Conservation (phyloP, 345 rosid genomes). For the Rhodamnia rubescens region DNA sequence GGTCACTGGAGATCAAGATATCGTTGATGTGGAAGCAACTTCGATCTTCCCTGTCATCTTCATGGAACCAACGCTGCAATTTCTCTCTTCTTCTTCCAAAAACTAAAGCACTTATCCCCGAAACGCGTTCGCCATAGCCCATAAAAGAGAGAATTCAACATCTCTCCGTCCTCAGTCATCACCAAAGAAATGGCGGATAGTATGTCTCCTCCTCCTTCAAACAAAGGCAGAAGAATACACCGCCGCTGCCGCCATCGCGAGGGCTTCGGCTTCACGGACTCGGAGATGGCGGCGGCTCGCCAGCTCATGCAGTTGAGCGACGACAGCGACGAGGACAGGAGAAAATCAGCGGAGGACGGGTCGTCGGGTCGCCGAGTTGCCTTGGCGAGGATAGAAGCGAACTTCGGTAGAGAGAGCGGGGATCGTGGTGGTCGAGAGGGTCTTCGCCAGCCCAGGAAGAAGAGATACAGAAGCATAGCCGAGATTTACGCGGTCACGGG, state of each 20-base stretch:
- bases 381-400: slow-evolving; percentile 21
- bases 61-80: slow-evolving; percentile 14
- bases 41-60: slow-evolving; percentile 6
- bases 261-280: neutral
- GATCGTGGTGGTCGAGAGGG: slow-evolving; percentile 1
- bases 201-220: neutral
- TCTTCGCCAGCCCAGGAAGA: slow-evolving; percentile 7
- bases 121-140: slow-evolving; percentile 3
- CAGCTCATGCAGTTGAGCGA: slow-evolving; percentile 34
- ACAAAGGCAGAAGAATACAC: neutral
- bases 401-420: slow-evolving; percentile 18
- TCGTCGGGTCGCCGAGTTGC: neutral
- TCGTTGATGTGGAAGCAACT: neutral
- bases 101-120: neutral
- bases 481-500: slow-evolving; percentile 16
- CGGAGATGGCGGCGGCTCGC: slow-evolving; percentile 24
- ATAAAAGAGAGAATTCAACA: neutral
- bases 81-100: neutral
- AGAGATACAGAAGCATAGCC: slow-evolving; percentile 16
- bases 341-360: neutral
- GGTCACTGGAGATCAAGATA: neutral
- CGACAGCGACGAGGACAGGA: slow-evolving; percentile 10
- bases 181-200: neutral
- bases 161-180: neutral
- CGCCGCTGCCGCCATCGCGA: neutral